phyloP scores from a whole-genome alignment of 139 green algal species.

The Closterium sp. region DNA sequence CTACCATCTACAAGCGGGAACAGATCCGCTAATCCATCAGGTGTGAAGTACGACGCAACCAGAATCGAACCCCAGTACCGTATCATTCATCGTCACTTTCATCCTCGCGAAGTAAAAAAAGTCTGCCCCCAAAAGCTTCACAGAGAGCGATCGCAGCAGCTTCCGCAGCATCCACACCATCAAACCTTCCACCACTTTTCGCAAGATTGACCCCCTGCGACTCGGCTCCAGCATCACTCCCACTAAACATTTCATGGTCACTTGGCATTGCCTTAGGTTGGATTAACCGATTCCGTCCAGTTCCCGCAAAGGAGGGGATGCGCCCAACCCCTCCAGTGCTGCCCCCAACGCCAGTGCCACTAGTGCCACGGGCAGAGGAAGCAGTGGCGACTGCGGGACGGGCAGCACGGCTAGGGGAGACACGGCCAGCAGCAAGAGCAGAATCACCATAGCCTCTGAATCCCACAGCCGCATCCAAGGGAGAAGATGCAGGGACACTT shows the following conservation, averaged over 20 bases:
- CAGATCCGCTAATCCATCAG: too few relatives aligned
- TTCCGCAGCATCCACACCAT: neutral
- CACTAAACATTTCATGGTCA: neutral
- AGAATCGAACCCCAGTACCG: too few relatives aligned
- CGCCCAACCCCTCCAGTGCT: neutral
- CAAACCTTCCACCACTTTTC: neutral
- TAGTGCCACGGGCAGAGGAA: neutral
- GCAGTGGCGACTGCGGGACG: neutral
- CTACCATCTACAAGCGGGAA: too few relatives aligned
- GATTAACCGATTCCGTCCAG: neutral
- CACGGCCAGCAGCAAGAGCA: neutral
- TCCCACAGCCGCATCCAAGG: neutral
- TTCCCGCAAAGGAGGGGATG: neutral
- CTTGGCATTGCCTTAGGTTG: neutral
- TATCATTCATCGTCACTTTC: neutral
- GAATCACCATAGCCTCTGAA: neutral
- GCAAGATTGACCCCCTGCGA: neutral
- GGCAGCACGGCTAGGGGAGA: neutral
- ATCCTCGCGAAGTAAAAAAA: neutral
- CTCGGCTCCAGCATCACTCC: neutral
- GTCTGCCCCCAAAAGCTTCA: neutral
- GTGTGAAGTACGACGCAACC: too few relatives aligned
- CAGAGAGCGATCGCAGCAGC: neutral
- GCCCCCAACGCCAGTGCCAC: neutral
- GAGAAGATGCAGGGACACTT: too few relatives aligned